Evolutionary conservation across 768 basidiomycete genomes (phyloP), one percentile per base, ranked within the genome.

Genomic region (Lactarius hatsudake): DNA sequence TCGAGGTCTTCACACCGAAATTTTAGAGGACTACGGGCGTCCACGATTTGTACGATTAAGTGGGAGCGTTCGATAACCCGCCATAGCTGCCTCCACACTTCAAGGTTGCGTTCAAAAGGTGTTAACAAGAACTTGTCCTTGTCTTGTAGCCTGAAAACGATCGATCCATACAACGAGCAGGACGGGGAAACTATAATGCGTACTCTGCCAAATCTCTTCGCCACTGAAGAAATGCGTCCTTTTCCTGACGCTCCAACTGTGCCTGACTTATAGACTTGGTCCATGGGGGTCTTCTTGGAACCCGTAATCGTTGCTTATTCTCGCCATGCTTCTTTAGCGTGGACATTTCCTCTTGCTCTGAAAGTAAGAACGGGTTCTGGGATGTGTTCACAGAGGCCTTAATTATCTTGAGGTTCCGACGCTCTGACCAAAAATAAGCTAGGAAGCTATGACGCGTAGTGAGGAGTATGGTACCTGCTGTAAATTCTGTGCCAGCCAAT

Each of bases 41-140:
- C 97, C 61, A 97, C 92, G 60, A 99, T 96, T 77, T 98, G 94
- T 2, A 98, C 91, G 38, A 98, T 79, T 28, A 99, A 85, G 72
- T 97, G 93, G 1, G 96, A 97, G 26, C 95, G 86, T 78, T 99
- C 97, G 10, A 97, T 79, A 1, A 98, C 97, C 61, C 97, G 84
- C 97, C 97, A 99, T 9, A 99, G 84, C 74, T 99, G 97, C 53
- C 97, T 82, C 96, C 97, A 98, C 15, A 99, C 97, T 81, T 98
- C 96, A 38, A 99, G 79, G 74, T 98, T 99, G 59, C 95, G 90
- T 75, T 99, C 97, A 73, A 97, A 99, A 5, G 95, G 96, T 0
- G 96, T 96, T 1, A 98, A 81, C n/a, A 98, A 83, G 34, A 98
- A 85, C 48, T 87, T 85, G 64, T 96, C 90, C 68, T 84, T 81